A percentile compares a stretch with the other conserved stretches of the same genome.
Conservation (phyloP, 371 early-diverging fungal species). For the Fennellomyces sp. region DNA sequence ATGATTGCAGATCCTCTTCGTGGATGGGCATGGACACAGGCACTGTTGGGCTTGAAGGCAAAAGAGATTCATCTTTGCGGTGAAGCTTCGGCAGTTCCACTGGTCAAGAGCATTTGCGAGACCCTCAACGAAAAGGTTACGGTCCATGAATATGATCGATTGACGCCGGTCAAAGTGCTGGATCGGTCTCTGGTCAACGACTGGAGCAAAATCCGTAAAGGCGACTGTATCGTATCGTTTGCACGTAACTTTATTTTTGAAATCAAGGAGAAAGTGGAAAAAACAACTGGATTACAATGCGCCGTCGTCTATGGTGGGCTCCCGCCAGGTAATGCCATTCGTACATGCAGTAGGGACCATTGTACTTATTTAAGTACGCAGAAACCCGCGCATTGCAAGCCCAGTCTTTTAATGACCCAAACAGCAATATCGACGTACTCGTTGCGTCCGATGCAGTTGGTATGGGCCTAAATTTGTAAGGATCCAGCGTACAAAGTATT, state of each 20-base stretch:
- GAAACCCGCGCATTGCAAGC: conserved; percentile 93
- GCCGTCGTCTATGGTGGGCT: conserved; percentile 94
- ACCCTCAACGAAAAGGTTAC: conserved; percentile 78
- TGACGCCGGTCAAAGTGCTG: conserved; percentile 70
- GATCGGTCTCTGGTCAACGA: conserved; percentile 55
- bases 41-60: conserved; percentile 82
- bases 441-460: conserved; percentile 97
- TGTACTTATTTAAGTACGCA: not conserved
- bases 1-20: conserved; percentile 87
- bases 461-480: conserved; percentile 94
- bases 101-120: conserved; percentile 77
- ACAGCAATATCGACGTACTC: conserved; percentile 80
- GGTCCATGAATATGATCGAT: conserved; percentile 79
- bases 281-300: conserved; percentile 71
- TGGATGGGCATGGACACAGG: conserved; percentile 97
- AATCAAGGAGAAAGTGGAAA: conserved; percentile 77
- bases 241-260: conserved; percentile 80
- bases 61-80: conserved; percentile 93
- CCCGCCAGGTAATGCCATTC: conserved; percentile 71
- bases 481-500: too few species aligned
- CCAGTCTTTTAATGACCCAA: conserved; percentile 84
- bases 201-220: conserved; percentile 64
- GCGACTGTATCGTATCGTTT: conserved; percentile 93
- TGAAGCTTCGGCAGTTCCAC: conserved; percentile 83
- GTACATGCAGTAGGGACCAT: not conserved